phyloP scores from a whole-genome alignment of 1,284 basidiomycete species.

The Garcileccinum viscosum region DNA sequence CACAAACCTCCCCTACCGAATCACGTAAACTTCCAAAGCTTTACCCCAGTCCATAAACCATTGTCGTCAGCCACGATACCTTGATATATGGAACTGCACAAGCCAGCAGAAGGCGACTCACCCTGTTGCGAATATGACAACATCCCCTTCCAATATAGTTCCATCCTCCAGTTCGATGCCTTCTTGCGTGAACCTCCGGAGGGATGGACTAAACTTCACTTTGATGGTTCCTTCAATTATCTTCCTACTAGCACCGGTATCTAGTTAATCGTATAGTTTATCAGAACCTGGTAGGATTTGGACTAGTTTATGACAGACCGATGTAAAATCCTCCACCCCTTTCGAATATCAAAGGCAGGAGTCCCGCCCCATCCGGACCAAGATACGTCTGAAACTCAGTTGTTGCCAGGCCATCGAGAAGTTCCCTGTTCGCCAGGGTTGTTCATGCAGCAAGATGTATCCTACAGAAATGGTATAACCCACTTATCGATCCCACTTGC shows the following conservation, averaged over 20 bases:
- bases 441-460: constrained; percentile 3
- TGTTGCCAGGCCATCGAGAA: constrained; percentile 46
- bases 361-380: constrained; percentile 47
- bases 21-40: constrained; percentile 33
- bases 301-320: constrained; percentile 24
- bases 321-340: constrained; percentile 51
- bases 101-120: constrained; percentile 23
- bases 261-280: constrained; percentile 19
- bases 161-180: constrained; percentile 49
- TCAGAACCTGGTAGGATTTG: not conserved
- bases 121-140: constrained; percentile 54
- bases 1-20: constrained; percentile 45
- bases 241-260: constrained; percentile 43
- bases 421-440: constrained; percentile 28
- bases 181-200: constrained; percentile 40
- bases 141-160: constrained; percentile 47
- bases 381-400: constrained; percentile 28
- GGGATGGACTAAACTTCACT: constrained; percentile 11
- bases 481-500: constrained; percentile 22
- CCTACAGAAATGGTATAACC: constrained; percentile 15
- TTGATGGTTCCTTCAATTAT: constrained; percentile 53
- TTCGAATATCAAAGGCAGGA: constrained; percentile 42
- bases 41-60: not conserved
- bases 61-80: not conserved
- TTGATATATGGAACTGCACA: not conserved